Evolutionary conservation across 306 rosid species (phyloP).

Genomic region (Lupinus albus): DNA sequence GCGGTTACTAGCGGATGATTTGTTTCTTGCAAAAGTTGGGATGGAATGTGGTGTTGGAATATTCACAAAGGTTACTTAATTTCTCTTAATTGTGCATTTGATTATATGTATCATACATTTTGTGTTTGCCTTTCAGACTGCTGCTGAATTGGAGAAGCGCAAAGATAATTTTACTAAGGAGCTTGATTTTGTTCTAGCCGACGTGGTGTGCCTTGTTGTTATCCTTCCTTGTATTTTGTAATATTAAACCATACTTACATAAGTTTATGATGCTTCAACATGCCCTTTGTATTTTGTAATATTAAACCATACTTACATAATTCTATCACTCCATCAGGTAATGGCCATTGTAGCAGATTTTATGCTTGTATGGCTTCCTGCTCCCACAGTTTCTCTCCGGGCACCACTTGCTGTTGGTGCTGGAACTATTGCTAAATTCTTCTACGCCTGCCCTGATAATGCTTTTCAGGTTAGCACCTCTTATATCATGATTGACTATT

Average conservation of each 20-base stretch:
- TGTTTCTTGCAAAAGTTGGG: constrained; percentile 76
- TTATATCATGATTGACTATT: too few relatives aligned
- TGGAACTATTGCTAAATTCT: constrained; percentile 73
- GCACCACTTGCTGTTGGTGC: constrained; percentile 74
- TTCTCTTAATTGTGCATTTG: not conserved
- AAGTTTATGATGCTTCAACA: too few relatives aligned
- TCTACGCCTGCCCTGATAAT: constrained; percentile 92
- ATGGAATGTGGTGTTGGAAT: constrained; percentile 96
- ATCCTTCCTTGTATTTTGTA: not conserved
- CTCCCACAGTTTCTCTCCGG: constrained; percentile 88
- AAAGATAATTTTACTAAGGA: constrained; percentile 84
- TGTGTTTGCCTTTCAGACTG: constrained; percentile 62
- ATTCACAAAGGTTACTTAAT: constrained; percentile 74
- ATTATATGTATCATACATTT: constrained; percentile 7
- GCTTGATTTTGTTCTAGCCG: constrained; percentile 92
- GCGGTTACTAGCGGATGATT: constrained; percentile 90
- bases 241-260: not conserved
- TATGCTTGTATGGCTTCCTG: constrained; percentile 96
- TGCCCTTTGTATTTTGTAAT: not conserved
- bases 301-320: not conserved
- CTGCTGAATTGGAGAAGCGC: constrained; percentile 91
- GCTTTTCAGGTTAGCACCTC: constrained; percentile 86
- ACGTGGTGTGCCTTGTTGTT: constrained; percentile 65
- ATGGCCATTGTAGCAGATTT: constrained; percentile 98
- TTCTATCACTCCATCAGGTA: constrained; percentile 45